These are phyloP conservation scores for Croton laevigatus DNA, from an alignment of 441 rosid genomes.

Conservation along the genomic window DNA sequence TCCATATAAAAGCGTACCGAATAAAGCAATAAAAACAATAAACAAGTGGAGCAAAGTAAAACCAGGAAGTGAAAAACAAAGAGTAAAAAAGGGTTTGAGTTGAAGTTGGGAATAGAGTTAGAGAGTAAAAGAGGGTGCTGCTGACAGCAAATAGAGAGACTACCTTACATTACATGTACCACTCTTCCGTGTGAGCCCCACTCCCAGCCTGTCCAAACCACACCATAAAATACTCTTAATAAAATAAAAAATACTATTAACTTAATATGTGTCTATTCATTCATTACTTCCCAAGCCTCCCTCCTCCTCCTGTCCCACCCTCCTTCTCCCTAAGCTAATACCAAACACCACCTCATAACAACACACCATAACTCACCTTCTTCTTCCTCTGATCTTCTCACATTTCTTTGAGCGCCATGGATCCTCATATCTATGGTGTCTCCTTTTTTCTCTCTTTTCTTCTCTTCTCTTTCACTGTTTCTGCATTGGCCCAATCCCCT, in stretches of 20 bases:
- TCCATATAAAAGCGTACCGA: no score
- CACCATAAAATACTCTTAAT: neutral
- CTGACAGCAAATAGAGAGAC: no score
- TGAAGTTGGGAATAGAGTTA: no score
- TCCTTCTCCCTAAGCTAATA: conserved; percentile 20
- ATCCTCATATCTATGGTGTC: conserved; percentile 42
- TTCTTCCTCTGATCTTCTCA: neutral
- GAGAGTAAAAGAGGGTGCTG: no score
- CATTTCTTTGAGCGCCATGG: conserved; percentile 51
- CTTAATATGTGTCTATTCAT: conserved; percentile 4
- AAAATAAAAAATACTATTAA: neutral
- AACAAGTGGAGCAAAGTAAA: no score
- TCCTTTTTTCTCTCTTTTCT: conserved; percentile 19
- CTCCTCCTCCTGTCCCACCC: conserved; percentile 2
- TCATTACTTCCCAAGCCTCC: neutral
- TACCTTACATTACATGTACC: neutral
- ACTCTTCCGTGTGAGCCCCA: conserved; percentile 39
- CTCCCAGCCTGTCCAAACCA: conserved; percentile 51
- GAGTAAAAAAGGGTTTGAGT: no score
- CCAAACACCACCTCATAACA: neutral
- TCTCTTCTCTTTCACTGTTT: conserved; percentile 19
- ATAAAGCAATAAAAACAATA: no score
- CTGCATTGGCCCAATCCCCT: conserved; percentile 46
- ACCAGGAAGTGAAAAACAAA: no score
- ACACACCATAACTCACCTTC: neutral